Conservation (phyloP, 805 yeast species). For the Yarrowia keelungensis region DNA sequence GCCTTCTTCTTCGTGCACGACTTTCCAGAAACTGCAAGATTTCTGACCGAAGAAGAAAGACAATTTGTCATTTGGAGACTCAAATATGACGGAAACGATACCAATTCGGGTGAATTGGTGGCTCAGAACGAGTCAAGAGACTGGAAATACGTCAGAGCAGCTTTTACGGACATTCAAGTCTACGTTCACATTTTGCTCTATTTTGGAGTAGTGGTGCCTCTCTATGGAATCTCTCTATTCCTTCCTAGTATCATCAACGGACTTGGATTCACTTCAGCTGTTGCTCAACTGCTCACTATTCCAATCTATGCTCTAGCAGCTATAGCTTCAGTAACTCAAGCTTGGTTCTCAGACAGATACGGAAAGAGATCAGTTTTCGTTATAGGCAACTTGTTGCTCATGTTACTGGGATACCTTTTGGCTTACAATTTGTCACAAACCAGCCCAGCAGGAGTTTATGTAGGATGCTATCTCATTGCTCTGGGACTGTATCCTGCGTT, state of each 20-base stretch:
- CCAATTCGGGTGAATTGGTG: not conserved
- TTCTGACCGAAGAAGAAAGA: not conserved
- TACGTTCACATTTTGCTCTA: not conserved
- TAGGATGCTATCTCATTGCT: not conserved
- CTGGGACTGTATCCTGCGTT: not conserved
- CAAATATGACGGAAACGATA: not conserved
- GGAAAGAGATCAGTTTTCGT: not conserved
- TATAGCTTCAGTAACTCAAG: not conserved
- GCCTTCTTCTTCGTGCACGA: not conserved
- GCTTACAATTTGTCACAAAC: not conserved
- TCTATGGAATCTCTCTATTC: not conserved
- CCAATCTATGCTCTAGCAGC: slow-evolving; percentile 1
- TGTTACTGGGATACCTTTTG: not conserved
- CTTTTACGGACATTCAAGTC: not conserved
- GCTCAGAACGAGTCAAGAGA: not conserved
- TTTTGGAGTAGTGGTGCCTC: not conserved
- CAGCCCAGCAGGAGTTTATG: not conserved
- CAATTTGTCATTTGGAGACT: not conserved
- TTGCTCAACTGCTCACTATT: slow-evolving; percentile 1
- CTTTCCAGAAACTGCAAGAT: not conserved
- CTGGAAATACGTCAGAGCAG: not conserved
- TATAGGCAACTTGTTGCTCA: not conserved
- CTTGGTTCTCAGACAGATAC: not conserved
- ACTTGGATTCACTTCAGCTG: not conserved
- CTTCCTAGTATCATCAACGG: slow-evolving; percentile 3